A percentile compares a stretch with the other conserved stretches of the same genome.
phyloP scores from a whole-genome alignment of 257 asterid genomes.

The Cordia subcordata region DNA sequence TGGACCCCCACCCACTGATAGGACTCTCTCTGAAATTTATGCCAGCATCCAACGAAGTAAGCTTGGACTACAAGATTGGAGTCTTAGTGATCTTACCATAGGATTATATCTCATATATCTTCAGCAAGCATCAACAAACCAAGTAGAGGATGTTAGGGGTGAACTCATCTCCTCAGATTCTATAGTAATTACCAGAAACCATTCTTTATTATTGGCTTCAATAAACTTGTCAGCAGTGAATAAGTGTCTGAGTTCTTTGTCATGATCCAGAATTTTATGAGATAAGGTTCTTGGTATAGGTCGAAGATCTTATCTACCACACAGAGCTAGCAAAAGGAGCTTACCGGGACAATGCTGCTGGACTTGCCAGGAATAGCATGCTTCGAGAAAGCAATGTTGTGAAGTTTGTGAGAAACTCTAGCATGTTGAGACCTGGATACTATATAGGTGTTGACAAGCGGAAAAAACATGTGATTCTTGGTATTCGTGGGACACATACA shows the following conservation, averaged over 20 bases:
- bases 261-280: not conserved
- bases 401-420: conserved; percentile 69
- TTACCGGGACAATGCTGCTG: conserved; percentile 60
- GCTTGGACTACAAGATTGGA: conserved; percentile 93
- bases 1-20: conserved; percentile 59
- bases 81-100: conserved; percentile 82
- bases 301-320: conserved; percentile 86
- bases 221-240: not conserved
- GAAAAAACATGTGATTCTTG: conserved; percentile 70
- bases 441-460: conserved; percentile 76
- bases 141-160: conserved; percentile 70
- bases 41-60: conserved; percentile 82
- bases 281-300: conserved; percentile 36
- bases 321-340: conserved; percentile 83
- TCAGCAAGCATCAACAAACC: conserved; percentile 66
- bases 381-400: conserved; percentile 68
- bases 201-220: not conserved
- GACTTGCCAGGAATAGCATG: conserved; percentile 78
- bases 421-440: conserved; percentile 85
- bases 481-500: conserved; percentile 95
- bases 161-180: conserved; percentile 66
- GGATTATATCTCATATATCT: conserved; percentile 90
- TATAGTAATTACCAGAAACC: conserved; percentile 39
- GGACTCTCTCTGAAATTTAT: conserved; percentile 68
- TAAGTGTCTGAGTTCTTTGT: not conserved